Conservation (phyloP, 164 flowering plant genomes). For the Kingdonia uniflora region DNA sequence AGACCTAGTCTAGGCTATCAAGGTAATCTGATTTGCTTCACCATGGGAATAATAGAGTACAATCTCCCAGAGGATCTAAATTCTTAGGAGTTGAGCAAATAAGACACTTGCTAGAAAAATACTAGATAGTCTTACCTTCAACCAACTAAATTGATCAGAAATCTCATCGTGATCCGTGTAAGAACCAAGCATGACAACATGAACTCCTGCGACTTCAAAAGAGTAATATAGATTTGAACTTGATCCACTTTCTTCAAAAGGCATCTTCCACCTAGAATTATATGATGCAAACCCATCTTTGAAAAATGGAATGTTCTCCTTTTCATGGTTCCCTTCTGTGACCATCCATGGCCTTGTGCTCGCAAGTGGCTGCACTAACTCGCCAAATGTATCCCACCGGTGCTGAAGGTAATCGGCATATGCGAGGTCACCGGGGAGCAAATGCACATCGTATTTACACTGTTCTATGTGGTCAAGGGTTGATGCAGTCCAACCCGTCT, state of each 20-base stretch:
- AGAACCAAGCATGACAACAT: slow-evolving; percentile 91
- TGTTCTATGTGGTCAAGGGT: slow-evolving; percentile 71
- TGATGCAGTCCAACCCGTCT: slow-evolving; percentile 89
- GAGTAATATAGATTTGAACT: slow-evolving; percentile 84
- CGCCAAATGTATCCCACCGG: slow-evolving; percentile 87
- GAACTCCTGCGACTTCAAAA: slow-evolving; percentile 90
- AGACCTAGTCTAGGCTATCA: too few species aligned
- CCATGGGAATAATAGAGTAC: too few species aligned
- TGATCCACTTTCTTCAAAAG: slow-evolving; percentile 82
- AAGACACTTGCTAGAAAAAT: too few species aligned
- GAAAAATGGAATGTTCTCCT: slow-evolving; percentile 57
- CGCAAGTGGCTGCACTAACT: slow-evolving; percentile 87
- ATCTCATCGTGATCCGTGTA: slow-evolving; percentile 65
- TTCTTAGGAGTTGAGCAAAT: too few species aligned
- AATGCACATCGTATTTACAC: slow-evolving; percentile 73
- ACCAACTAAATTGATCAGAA: slow-evolving; percentile 84
- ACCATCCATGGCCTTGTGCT: slow-evolving; percentile 98
- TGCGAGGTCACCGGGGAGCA: slow-evolving; percentile 93
- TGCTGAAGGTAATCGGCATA: slow-evolving; percentile 84
- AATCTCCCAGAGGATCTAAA: too few species aligned
- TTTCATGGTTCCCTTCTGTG: slow-evolving; percentile 90
- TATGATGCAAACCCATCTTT: slow-evolving; percentile 59
- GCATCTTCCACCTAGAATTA: slow-evolving; percentile 97
- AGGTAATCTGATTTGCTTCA: too few species aligned
- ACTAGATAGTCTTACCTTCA: slow-evolving; percentile 49